Conservation (phyloP, 371 early-diverging fungal species). For the Batkoa obscura region DNA sequence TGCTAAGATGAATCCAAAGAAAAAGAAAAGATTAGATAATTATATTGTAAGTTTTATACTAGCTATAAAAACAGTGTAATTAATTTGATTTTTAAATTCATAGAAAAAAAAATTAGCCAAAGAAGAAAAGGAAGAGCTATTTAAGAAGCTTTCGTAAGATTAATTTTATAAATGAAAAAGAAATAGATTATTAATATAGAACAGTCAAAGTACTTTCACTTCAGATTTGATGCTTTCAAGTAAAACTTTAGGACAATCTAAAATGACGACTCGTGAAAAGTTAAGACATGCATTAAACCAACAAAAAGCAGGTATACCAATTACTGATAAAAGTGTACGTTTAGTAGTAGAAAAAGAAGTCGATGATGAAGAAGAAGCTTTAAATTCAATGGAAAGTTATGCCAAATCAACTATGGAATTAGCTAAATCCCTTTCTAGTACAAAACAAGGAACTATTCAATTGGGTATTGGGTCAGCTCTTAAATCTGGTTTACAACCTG, state of each 20-base stretch:
- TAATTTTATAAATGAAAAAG: too few relatives aligned
- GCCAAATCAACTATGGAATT: too few relatives aligned
- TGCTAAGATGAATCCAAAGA: conserved; percentile 39
- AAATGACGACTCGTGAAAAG: conserved; percentile 49
- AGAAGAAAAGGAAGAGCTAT: conserved; percentile 60
- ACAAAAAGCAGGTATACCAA: conserved; percentile 41
- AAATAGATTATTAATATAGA: too few relatives aligned
- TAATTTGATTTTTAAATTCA: too few relatives aligned
- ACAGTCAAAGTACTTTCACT: too few relatives aligned
- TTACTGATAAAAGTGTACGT: conserved; percentile 26
- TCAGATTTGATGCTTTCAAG: conserved; percentile 64
- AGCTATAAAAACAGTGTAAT: too few relatives aligned
- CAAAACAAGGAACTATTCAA: too few relatives aligned
- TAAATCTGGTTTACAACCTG: not conserved
- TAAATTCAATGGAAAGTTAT: too few relatives aligned
- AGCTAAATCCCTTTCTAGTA: too few relatives aligned
- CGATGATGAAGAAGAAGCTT: conserved; percentile 7
- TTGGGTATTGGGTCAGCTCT: not conserved
- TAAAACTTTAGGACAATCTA: conserved; percentile 44
- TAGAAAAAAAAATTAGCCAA: conserved; percentile 89
- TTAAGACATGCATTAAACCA: conserved; percentile 50
- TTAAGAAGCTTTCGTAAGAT: conserved; percentile 54
- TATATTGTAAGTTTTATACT: too few relatives aligned
- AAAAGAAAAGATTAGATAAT: conserved; percentile 58
- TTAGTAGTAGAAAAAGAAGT: conserved; percentile 20